Evolutionary conservation across 208 protist genomes (phyloP).

Genomic region (Borovskyia barvae): DNA sequence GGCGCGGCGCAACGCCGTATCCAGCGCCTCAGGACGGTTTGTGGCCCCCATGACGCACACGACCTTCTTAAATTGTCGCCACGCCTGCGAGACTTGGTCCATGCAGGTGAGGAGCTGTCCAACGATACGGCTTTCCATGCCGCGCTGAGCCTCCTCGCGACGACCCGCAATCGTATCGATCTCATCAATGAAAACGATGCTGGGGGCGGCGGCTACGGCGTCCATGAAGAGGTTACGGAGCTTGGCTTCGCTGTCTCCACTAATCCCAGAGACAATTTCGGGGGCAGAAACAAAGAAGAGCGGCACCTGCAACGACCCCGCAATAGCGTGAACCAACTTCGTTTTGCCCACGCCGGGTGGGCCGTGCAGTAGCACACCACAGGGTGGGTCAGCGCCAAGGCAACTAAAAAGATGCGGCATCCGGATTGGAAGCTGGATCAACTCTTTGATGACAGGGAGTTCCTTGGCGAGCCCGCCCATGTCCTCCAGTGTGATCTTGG

Average conservation of each 20-base stretch:
- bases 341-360: slow-evolving; percentile 97
- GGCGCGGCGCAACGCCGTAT: slow-evolving; percentile 95
- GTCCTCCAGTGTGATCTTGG: slow-evolving; percentile 83
- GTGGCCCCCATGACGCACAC: slow-evolving; percentile 96
- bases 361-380: slow-evolving; percentile 96
- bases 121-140: slow-evolving; percentile 99
- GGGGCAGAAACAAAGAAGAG: slow-evolving; percentile 95
- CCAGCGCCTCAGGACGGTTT: slow-evolving; percentile 95
- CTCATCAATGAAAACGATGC: slow-evolving; percentile 99
- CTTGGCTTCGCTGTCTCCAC: slow-evolving; percentile 98
- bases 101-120: slow-evolving; percentile 99
- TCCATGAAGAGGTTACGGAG: slow-evolving; percentile 96
- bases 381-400: slow-evolving; percentile 94
- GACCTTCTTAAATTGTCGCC: slow-evolving; percentile 84
- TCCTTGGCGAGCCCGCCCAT: slow-evolving; percentile 92
- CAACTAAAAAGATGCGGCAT: slow-evolving; percentile 95
- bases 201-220: slow-evolving; percentile 92
- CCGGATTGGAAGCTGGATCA: slow-evolving; percentile 94
- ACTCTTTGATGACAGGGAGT: slow-evolving; percentile 93
- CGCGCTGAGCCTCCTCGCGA: slow-evolving; percentile 94
- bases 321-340: slow-evolving; percentile 95
- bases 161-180: slow-evolving; percentile 96
- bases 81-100: slow-evolving; percentile 93
- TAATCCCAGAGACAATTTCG: slow-evolving; percentile 97
- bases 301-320: slow-evolving; percentile 91